Evolutionary conservation across 192 early-diverging fungal species (phyloP).

Genomic region (Gamsiella multidivaricata): DNA sequence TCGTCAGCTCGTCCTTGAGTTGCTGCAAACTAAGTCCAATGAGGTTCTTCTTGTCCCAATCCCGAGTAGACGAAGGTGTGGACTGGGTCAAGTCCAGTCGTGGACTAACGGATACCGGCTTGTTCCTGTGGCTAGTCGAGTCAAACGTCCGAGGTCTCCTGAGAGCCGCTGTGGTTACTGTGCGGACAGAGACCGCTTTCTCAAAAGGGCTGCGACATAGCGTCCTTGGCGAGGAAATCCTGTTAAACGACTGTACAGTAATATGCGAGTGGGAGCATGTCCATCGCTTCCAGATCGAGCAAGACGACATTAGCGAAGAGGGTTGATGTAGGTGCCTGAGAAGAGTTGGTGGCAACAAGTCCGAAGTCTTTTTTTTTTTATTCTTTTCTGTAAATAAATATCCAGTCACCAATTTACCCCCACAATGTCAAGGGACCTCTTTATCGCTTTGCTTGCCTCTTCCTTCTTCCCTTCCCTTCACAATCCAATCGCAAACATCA

Average conservation of each 20-base stretch:
- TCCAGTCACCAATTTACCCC: too few relatives aligned
- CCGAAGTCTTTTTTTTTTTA: too few relatives aligned
- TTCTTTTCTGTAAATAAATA: too few relatives aligned
- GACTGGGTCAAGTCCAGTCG: neutral
- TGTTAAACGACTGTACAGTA: neutral
- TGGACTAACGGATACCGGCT: neutral
- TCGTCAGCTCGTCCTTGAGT: slow-evolving; percentile 42
- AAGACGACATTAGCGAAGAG: neutral
- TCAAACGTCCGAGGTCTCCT: slow-evolving; percentile 41
- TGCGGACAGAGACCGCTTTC: neutral
- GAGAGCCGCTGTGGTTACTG: neutral
- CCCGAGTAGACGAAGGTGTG: slow-evolving; percentile 8
- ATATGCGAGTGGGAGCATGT: neutral
- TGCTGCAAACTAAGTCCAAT: slow-evolving; percentile 53
- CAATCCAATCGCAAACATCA: too few relatives aligned
- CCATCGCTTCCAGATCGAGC: slow-evolving; percentile 13
- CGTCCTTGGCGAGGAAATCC: neutral
- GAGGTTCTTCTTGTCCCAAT: slow-evolving; percentile 59
- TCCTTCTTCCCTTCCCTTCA: neutral
- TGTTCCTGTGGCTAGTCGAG: slow-evolving; percentile 46
- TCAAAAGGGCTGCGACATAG: neutral
- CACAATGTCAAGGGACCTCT: too few relatives aligned
- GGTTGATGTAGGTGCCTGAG: neutral
- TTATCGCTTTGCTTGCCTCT: too few relatives aligned
- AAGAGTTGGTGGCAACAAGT: too few relatives aligned